These are phyloP conservation scores for Phoenix dactylifera DNA, from an alignment of 176 grass and related monocot genomes.

Conservation along the genomic window DNA sequence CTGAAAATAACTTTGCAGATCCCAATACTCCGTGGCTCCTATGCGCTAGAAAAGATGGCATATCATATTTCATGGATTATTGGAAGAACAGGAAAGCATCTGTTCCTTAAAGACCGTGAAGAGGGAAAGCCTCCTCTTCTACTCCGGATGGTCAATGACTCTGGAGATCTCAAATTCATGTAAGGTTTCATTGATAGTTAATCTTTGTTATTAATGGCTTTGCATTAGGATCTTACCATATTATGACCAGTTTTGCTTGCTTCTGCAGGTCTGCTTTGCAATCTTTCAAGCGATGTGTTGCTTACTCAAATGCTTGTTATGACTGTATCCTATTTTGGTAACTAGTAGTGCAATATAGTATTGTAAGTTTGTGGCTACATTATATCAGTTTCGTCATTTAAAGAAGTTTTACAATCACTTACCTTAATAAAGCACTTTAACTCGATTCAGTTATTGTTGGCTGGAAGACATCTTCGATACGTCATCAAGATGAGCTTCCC, in stretches of 20 bases:
- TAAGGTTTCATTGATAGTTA: constrained; percentile 21
- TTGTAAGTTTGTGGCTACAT: too few relatives aligned
- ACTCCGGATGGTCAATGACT: constrained; percentile 78
- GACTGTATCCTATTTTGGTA: constrained; percentile 76
- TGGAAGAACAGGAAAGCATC: constrained; percentile 79
- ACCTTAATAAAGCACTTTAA: constrained; percentile 29
- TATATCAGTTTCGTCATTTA: constrained; percentile 2
- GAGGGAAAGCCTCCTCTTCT: constrained; percentile 80
- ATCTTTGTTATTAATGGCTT: neutral
- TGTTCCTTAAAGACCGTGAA: constrained; percentile 64
- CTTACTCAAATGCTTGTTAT: constrained; percentile 71
- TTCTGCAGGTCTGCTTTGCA: constrained; percentile 64
- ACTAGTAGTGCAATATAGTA: neutral
- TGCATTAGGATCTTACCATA: neutral
- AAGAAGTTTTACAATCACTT: constrained; percentile 17
- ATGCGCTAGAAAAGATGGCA: constrained; percentile 63
- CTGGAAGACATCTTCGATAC: constrained; percentile 84
- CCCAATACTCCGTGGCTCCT: constrained; percentile 55
- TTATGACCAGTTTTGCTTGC: constrained; percentile 7
- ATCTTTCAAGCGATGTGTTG: constrained; percentile 74
- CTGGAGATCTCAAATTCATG: constrained; percentile 66
- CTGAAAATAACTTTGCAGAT: constrained; percentile 45
- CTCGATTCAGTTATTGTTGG: constrained; percentile 76
- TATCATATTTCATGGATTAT: constrained; percentile 63
- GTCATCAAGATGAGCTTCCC: constrained; percentile 61